A percentile compares a stretch with the other conserved stretches of the same genome.
Evolutionary conservation across 2,329 filamentous ascomycete species (phyloP).

Genomic region (Cladosporium sp.): DNA sequence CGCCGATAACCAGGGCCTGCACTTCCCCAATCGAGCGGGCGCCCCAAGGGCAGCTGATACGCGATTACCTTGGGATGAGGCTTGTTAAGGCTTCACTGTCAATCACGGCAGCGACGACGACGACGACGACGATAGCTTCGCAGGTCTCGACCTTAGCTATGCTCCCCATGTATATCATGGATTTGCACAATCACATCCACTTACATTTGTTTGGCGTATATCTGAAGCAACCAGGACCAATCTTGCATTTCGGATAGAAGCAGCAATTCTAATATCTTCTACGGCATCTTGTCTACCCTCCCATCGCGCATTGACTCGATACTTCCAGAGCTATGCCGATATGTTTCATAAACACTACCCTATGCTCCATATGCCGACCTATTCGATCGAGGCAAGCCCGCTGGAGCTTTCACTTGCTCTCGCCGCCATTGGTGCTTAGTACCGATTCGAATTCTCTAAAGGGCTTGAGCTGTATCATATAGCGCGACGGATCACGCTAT

Average conservation of each 20-base stretch:
- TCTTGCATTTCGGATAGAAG: no score
- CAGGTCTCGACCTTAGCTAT: no score
- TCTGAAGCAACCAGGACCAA: no score
- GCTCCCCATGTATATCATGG: no score
- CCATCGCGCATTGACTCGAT: conserved; percentile 7
- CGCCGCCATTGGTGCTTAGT: conserved; percentile 32
- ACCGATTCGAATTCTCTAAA: conserved; percentile 31
- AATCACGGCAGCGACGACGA: no score
- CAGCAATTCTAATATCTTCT: no score
- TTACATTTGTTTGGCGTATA: no score
- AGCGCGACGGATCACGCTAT: conserved; percentile 29
- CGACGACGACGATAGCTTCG: no score
- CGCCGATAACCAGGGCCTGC: neutral
- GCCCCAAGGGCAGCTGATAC: no score
- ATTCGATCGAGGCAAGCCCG: conserved; percentile 28
- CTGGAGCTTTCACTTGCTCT: conserved; percentile 31
- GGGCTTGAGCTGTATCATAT: conserved; percentile 28
- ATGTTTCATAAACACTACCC: conserved; percentile 32
- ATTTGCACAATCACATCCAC: no score
- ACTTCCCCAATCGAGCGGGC: neutral
- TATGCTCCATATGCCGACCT: conserved; percentile 32
- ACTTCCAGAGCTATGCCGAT: conserved; percentile 10
- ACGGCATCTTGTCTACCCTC: conserved; percentile 3
- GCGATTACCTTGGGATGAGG: no score
- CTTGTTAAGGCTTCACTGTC: no score